Evolutionary conservation across 257 asterid genomes (phyloP).

Genomic region (Solanum pennellii): DNA sequence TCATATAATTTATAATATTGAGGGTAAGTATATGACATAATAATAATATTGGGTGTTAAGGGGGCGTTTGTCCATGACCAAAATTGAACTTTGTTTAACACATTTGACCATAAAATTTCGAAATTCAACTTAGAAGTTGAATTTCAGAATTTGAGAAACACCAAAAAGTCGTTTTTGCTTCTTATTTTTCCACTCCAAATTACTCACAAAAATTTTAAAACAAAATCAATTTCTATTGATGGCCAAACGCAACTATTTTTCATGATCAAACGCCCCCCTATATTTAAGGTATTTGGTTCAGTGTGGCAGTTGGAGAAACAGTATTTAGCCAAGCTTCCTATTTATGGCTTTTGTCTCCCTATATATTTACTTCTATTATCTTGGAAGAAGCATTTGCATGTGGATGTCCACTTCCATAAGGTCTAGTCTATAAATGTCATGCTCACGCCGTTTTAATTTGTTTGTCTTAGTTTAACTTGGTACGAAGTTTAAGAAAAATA

Average conservation of each 20-base stretch:
- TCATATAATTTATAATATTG: neutral
- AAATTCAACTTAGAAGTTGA: neutral
- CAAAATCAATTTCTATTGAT: neutral
- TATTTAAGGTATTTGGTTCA: neutral
- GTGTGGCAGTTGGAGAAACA: constrained; percentile 24
- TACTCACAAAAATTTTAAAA: neutral
- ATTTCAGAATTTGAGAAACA: neutral
- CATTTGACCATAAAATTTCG: neutral
- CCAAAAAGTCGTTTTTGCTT: neutral
- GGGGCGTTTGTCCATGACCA: neutral
- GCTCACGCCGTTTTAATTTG: neutral
- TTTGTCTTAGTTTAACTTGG: neutral
- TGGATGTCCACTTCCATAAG: neutral
- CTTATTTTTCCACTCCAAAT: neutral
- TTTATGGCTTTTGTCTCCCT: constrained; percentile 41
- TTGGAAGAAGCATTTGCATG: constrained; percentile 4
- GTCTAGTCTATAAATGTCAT: neutral
- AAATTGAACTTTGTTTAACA: neutral
- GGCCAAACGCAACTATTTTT: neutral
- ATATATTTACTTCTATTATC: constrained; percentile 1
- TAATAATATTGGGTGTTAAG: neutral
- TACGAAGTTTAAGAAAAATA: neutral
- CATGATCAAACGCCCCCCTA: neutral
- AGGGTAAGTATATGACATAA: neutral
- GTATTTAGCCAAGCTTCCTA: constrained; percentile 20